Evolutionary conservation across 495 filamentous ascomycete species (phyloP).

Genomic region (Symbiotaphrina buchneri): DNA sequence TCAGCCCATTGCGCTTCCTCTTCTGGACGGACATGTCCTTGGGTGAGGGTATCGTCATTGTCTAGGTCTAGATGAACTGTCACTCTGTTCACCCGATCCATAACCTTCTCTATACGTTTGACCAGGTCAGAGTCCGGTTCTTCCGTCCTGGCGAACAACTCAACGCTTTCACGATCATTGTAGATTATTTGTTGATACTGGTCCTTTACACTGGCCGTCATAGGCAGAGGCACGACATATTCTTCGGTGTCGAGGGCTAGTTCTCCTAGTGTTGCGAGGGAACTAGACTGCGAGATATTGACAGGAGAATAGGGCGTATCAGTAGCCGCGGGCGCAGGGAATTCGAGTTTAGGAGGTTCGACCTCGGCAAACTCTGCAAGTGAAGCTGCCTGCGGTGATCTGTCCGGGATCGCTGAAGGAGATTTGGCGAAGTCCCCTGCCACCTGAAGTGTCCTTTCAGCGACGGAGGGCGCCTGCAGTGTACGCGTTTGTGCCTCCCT

Average conservation of each 20-base stretch:
- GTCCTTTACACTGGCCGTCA: constrained; percentile 9
- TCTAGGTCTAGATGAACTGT: constrained; percentile 32
- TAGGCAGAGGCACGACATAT: constrained; percentile 9
- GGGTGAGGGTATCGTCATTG: constrained; percentile 14
- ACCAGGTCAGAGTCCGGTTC: constrained; percentile 6
- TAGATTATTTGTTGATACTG: constrained; percentile 11
- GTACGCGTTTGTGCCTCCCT: too few relatives aligned
- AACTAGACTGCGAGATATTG: too few relatives aligned
- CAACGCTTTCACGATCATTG: constrained; percentile 7
- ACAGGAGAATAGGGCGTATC: too few relatives aligned
- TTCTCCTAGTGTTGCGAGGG: too few relatives aligned
- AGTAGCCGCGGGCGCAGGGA: too few relatives aligned
- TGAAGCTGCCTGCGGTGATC: too few relatives aligned
- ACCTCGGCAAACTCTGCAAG: too few relatives aligned
- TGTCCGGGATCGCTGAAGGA: too few relatives aligned
- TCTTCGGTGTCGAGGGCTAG: constrained; percentile 8
- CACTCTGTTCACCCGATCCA: constrained; percentile 22
- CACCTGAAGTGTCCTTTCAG: too few relatives aligned
- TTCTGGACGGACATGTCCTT: constrained; percentile 14
- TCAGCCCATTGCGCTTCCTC: constrained; percentile 30
- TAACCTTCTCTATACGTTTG: constrained; percentile 15
- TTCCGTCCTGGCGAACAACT: constrained; percentile 5
- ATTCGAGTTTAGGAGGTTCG: too few relatives aligned
- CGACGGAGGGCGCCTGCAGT: too few relatives aligned
- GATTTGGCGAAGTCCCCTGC: too few relatives aligned